Evolutionary conservation across 805 yeast genomes (phyloP).

Genomic region (Nakazawaea wyomingensis): DNA sequence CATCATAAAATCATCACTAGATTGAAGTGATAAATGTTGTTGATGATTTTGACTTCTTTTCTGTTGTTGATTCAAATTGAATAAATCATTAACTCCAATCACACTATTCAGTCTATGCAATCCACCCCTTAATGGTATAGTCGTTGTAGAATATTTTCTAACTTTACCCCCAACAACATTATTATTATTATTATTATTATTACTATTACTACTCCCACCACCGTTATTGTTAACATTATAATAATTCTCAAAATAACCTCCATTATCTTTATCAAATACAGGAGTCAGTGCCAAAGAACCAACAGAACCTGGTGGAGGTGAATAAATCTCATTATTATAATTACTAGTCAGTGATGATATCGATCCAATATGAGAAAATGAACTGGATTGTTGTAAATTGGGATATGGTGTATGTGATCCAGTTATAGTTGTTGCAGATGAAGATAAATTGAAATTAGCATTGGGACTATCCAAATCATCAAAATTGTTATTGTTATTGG

Average conservation of each 20-base stretch:
- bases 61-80: constrained; percentile 7
- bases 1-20: constrained; percentile 8
- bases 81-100: constrained; percentile 8
- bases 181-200: background rate
- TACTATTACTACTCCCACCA: background rate
- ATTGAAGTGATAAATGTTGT: background rate
- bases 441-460: constrained; percentile 1
- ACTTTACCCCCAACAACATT: background rate
- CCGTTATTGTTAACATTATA: background rate
- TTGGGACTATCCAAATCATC: constrained; percentile 7
- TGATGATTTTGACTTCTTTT: constrained; percentile 1
- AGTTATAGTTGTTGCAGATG: background rate
- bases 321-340: constrained; percentile 13
- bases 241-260: constrained; percentile 13
- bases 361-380: constrained; percentile 9
- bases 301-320: constrained; percentile 19
- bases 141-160: background rate
- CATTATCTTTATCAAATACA: constrained; percentile 9
- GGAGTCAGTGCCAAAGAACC: constrained; percentile 24
- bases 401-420: background rate
- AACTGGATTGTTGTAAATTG: constrained; percentile 4
- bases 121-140: constrained; percentile 8
- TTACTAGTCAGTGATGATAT: constrained; percentile 8
- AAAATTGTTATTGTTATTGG: background rate
- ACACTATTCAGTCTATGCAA: constrained; percentile 8